Evolutionary conservation across 169 alveolate genomes (phyloP), one percentile per base, ranked within the genome.

Genomic region (Plasmodium yoelii): DNA sequence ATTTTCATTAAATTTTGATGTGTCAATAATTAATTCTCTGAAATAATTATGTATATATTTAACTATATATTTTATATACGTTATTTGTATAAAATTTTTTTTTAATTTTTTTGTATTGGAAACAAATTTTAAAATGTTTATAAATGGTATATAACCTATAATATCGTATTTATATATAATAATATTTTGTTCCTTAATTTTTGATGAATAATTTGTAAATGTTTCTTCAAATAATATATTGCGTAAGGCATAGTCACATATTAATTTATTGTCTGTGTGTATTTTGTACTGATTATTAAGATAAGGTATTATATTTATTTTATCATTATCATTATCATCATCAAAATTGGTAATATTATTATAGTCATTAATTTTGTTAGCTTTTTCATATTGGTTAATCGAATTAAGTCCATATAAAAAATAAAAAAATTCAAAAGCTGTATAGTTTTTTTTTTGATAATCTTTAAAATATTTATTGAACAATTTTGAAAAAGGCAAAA

Each of bases 21-120:
- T 18, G 13, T 72, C 60, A 60, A 86, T 53, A 18, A 86, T 86
- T 72, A 86, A 47, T 18, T 15, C 24, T 70, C 74, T 18, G n/a
- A 86, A 70, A 69, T 69, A 46, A 13, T 42, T 42, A 63, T 86
- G 73, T 1, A 86, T 42, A 60, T 70, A 70, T 69, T 63, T 61
- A 28, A 86, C 70, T 6, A 86, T 13, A 55, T 70, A 70, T 51
- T 65, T 70, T 24, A 86, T 61, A 53, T 69, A 86, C 46, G 87
- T 65, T 51, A 47, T 69, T 70, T 86, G 91, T 2, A 86, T 49
- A 64, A 68, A 86, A 19, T 69, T 46, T 72, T 86, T 70, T 72
- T 60, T 86, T 51, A 70, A 59, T 60, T 86, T 86, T 15, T 86
- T 86, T 15, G 82, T 28, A 46, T 39, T 72, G 15, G 0, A 44